phyloP scores from a whole-genome alignment of 352 stramenopile genomes.

The Aphanomyces astaci region DNA sequence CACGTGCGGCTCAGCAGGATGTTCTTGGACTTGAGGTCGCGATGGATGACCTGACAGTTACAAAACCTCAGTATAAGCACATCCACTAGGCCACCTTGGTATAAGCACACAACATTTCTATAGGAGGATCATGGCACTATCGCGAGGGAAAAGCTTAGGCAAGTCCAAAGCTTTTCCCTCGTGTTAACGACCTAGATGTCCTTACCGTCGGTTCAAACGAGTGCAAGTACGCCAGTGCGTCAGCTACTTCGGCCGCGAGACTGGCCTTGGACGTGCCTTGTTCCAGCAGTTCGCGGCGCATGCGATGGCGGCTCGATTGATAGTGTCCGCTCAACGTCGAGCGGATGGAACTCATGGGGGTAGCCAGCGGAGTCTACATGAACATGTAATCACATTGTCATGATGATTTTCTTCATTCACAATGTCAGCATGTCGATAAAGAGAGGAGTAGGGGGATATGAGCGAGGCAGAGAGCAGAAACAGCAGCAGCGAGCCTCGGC shows the following conservation, averaged over 20 bases:
- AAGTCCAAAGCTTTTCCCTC: too few relatives aligned
- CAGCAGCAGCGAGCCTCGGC: too few relatives aligned
- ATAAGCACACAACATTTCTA: too few relatives aligned
- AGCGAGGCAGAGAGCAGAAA: too few relatives aligned
- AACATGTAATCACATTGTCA: background rate
- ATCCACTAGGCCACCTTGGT: too few relatives aligned
- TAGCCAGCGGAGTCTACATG: background rate
- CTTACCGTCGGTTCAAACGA: conserved; percentile 22
- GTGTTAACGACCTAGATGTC: too few relatives aligned
- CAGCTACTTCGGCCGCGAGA: conserved; percentile 15
- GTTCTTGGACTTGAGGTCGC: conserved; percentile 48
- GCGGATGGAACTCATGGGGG: background rate
- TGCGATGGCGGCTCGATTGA: conserved; percentile 2
- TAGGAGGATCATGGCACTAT: too few relatives aligned
- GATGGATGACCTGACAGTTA: conserved; percentile 30
- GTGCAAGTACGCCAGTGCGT: conserved; percentile 23
- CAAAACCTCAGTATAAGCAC: background rate
- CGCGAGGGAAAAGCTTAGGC: too few relatives aligned
- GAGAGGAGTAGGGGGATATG: too few relatives aligned
- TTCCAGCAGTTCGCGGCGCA: conserved; percentile 9
- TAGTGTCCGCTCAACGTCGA: background rate
- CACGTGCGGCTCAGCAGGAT: conserved; percentile 47
- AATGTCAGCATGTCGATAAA: too few relatives aligned
- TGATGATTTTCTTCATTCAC: too few relatives aligned
- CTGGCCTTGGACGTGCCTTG: conserved; percentile 20